Conservation (phyloP, 306 rosid species). For the Citrullus mucosospermus region DNA sequence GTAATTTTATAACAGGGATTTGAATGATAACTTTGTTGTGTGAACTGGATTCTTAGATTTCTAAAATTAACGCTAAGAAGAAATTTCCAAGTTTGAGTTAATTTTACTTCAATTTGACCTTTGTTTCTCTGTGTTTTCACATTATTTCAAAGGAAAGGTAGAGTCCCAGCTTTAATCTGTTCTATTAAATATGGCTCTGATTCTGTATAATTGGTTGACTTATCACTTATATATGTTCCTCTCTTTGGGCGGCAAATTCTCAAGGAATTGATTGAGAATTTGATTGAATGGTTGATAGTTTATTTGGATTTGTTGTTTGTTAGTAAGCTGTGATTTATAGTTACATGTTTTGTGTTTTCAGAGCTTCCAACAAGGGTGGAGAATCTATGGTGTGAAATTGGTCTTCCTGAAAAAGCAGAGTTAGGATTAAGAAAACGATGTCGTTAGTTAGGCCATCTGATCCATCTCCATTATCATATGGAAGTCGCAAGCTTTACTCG, state of each 20-base stretch:
- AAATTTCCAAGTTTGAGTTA: neutral
- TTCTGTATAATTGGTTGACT: neutral
- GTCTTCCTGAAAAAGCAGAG: conserved; percentile 14
- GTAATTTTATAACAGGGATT: neutral
- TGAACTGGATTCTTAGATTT: neutral
- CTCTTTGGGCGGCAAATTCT: neutral
- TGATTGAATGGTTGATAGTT: neutral
- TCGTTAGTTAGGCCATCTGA: conserved; percentile 58
- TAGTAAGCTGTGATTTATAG: neutral
- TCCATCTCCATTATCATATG: conserved; percentile 33
- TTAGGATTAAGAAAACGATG: conserved; percentile 27
- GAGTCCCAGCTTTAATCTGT: neutral
- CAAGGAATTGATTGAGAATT: neutral
- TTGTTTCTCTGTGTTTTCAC: neutral
- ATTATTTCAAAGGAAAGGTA: neutral
- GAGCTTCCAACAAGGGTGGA: conserved; percentile 1
- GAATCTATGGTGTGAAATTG: conserved; percentile 12
- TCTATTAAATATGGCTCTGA: neutral
- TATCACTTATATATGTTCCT: neutral
- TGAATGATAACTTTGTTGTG: neutral
- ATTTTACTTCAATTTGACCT: neutral
- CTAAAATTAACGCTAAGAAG: neutral
- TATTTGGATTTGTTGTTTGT: neutral
- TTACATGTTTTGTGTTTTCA: neutral
- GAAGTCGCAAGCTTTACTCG: conserved; percentile 58